Percentiles rank a stretch among this genome's conserved stretches.
Evolutionary conservation across 176 grass and related monocot genomes (phyloP).

Genomic region (Microstegium vimineum): DNA sequence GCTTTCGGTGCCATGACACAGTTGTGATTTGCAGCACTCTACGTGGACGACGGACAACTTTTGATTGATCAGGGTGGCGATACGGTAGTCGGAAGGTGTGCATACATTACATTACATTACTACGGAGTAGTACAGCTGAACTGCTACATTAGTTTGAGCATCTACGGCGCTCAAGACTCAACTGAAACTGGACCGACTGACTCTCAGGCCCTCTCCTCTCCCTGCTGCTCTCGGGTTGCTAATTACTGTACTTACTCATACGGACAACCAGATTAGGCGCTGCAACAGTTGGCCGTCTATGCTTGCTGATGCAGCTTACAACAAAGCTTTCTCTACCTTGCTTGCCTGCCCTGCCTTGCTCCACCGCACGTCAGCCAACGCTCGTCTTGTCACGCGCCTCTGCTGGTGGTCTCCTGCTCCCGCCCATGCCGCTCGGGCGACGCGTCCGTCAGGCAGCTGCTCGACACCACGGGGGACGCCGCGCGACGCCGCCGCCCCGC

Average conservation of each 20-base stretch:
- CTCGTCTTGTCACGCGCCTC: background rate
- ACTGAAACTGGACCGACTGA: no score
- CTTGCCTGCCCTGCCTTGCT: background rate
- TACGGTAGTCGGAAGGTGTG: no score
- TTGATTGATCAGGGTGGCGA: background rate
- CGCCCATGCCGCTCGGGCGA: constrained; percentile 33
- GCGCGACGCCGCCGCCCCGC: background rate
- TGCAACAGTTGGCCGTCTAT: background rate
- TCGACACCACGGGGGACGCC: constrained; percentile 35
- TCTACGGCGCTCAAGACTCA: background rate
- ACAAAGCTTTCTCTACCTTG: background rate
- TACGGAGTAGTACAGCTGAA: background rate
- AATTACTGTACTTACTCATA: background rate
- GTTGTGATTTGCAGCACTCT: no score
- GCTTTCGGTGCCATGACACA: background rate
- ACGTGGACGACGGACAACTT: background rate
- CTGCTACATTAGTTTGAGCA: constrained; percentile 16
- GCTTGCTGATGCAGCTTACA: background rate
- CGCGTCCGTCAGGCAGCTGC: constrained; percentile 51
- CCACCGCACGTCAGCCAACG: background rate
- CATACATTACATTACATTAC: background rate
- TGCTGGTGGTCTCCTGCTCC: constrained; percentile 62
- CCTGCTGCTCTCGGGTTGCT: background rate
- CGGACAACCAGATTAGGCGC: background rate
- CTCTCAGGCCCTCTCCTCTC: background rate